These are phyloP conservation scores for Orbilia ellipsospora DNA, from an alignment of 2,329 filamentous ascomycete species.

Conservation along the genomic window DNA sequence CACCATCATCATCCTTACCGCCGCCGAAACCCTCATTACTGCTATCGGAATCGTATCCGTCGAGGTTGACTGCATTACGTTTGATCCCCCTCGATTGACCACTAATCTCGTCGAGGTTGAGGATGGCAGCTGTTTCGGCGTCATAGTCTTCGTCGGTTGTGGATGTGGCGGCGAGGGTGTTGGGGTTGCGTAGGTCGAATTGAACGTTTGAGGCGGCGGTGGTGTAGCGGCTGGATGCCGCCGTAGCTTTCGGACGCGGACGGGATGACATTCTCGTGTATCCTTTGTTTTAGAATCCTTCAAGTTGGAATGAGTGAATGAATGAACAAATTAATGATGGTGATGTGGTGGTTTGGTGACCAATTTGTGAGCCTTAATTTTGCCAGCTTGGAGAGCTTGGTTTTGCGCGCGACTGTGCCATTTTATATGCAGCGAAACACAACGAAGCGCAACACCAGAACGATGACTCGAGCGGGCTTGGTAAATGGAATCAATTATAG, in stretches of 20 bases:
- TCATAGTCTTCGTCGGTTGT: constrained; percentile 71
- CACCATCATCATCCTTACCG: constrained; percentile 72
- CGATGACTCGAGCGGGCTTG: too few species aligned
- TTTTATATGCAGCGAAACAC: constrained; percentile 11
- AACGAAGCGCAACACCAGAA: background rate
- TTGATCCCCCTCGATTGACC: constrained; percentile 78
- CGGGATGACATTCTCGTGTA: constrained; percentile 21
- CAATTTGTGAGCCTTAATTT: background rate
- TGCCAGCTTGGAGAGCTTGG: background rate
- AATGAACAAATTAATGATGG: background rate
- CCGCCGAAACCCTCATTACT: constrained; percentile 87
- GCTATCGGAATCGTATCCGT: constrained; percentile 93
- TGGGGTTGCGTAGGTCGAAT: constrained; percentile 95
- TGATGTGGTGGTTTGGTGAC: background rate
- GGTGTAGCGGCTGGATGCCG: constrained; percentile 43
- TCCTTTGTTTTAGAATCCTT: background rate
- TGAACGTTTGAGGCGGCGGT: constrained; percentile 61
- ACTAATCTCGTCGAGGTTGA: constrained; percentile 94
- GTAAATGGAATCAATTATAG: too few species aligned
- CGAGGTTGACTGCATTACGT: constrained; percentile 92
- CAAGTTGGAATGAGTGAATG: background rate
- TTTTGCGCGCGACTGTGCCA: background rate
- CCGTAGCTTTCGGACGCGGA: constrained; percentile 43
- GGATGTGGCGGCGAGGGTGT: constrained; percentile 81
- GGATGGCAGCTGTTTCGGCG: constrained; percentile 69